A percentile compares a stretch with the other conserved stretches of the same genome.
Evolutionary conservation across 140 eudicot species (phyloP).

Genomic region (Erigeron philadelphicus): DNA sequence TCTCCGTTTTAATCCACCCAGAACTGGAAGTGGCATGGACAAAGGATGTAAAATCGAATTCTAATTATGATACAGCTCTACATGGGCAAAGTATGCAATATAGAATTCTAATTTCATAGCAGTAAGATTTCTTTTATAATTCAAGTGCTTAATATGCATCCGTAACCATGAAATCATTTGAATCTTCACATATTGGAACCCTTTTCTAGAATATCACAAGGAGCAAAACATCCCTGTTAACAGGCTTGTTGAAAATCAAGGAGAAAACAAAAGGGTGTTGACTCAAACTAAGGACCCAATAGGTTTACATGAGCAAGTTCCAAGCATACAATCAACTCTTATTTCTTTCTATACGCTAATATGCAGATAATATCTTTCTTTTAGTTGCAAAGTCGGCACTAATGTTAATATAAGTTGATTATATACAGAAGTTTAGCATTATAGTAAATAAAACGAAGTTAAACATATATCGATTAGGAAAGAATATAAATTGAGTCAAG

Average conservation of each 20-base stretch:
- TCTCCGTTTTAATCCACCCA: too few relatives aligned
- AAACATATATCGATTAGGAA: not conserved
- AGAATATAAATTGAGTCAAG: conserved; percentile 16
- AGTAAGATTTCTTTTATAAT: too few relatives aligned
- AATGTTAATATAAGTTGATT: not conserved
- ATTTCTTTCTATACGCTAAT: not conserved
- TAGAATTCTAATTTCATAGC: not conserved
- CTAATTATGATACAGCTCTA: not conserved
- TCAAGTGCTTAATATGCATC: not conserved
- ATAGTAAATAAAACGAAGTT: not conserved
- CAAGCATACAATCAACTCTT: not conserved
- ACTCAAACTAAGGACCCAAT: not conserved
- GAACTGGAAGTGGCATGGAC: too few relatives aligned
- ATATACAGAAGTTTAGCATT: not conserved
- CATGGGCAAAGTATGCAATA: not conserved
- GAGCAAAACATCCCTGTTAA: not conserved
- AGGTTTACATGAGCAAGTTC: not conserved
- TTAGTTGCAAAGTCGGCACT: not conserved
- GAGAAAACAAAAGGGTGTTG: not conserved
- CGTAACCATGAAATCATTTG: not conserved
- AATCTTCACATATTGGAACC: not conserved
- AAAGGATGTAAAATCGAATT: too few relatives aligned
- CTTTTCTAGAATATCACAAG: not conserved
- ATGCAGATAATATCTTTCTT: not conserved
- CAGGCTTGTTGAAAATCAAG: not conserved